These are phyloP conservation scores for Exophiala sideris DNA, from an alignment of 2,329 filamentous ascomycete genomes.

Conservation along the genomic window DNA sequence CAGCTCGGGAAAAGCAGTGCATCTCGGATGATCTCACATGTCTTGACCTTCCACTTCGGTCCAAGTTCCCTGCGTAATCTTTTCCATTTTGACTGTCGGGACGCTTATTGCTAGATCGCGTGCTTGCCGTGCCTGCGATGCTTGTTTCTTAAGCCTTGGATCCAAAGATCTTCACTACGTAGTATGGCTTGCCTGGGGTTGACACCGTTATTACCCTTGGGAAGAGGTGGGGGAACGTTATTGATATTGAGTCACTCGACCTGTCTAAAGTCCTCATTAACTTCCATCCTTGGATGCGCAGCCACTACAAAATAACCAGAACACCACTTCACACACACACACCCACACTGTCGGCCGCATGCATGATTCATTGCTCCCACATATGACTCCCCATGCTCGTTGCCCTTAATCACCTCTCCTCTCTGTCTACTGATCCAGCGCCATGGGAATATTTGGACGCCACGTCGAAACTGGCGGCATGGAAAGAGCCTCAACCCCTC, in stretches of 20 bases:
- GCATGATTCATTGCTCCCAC: too few relatives aligned
- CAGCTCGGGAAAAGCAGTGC: neutral
- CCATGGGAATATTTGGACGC: slow-evolving; percentile 13
- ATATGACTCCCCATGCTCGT: too few relatives aligned
- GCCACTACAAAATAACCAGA: neutral
- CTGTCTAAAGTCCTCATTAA: neutral
- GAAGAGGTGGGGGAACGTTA: neutral
- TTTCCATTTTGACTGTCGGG: too few relatives aligned
- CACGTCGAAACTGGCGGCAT: neutral
- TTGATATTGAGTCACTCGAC: neutral
- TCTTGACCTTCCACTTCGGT: slow-evolving; percentile 8
- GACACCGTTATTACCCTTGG: neutral
- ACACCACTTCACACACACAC: neutral
- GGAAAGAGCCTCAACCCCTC: neutral
- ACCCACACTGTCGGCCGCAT: neutral
- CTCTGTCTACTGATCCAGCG: neutral
- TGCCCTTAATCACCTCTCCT: neutral
- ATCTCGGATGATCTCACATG: neutral
- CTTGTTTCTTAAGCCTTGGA: too few relatives aligned
- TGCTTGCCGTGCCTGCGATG: neutral
- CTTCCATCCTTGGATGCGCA: too few relatives aligned
- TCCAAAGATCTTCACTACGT: too few relatives aligned
- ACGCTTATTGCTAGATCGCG: neutral
- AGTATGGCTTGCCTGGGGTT: neutral
- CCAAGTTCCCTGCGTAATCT: neutral